Base-by-base conservation (phyloP, 2,329 filamentous ascomycete species). In the Apiospora sp. region DNA sequence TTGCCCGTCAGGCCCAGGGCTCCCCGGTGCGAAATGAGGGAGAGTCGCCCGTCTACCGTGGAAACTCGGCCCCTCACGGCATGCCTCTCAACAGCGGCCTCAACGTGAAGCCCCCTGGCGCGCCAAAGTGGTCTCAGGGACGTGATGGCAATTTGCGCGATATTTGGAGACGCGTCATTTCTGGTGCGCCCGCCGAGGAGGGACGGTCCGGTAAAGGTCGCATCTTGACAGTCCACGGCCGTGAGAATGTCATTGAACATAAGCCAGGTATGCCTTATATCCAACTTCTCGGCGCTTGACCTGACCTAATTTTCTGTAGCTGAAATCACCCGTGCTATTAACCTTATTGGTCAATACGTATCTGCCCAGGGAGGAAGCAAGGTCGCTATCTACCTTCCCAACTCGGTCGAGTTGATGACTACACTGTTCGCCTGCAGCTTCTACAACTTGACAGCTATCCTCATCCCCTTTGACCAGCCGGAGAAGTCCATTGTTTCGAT, bases 101-200 rank as follows among this genome's bases (percentile, higher is more conserved):
- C 68, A 94, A 94, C 76, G 93, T 98, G 72, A 96, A 94, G 84
- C 93, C 95, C 71, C 84, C 92, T 0, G 93, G 92, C 61, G 90
- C 92, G 67, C 92, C 94, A 67, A 94, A 94, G 83, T 98, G 95
- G 93, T 88, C 92, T 13, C 86, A 88, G 72, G 96, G 96, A 68
- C 91, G 93, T 72, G 92, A 97, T 81, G 96, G 96, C 64, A 96
- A 99, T 78, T 85, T 99, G 75, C 90, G 96, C 71, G 96, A 99
- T 82, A 87, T 99, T 72, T 99, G 96, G 96, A 90, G 92, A 75
- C 89, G 89, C 79, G 93, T 91, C 58, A 87, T 92, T 13, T 87
- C 86, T 71, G 94, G 94, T 69, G 85, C 89, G 12, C 83, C 88
- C 22, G 89, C 91, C 72, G 90, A 91, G 48, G 89, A 92, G 67